phyloP scores from a whole-genome alignment of 2,329 filamentous ascomycete genomes.

The Neofusicoccum kwambonambiense region DNA sequence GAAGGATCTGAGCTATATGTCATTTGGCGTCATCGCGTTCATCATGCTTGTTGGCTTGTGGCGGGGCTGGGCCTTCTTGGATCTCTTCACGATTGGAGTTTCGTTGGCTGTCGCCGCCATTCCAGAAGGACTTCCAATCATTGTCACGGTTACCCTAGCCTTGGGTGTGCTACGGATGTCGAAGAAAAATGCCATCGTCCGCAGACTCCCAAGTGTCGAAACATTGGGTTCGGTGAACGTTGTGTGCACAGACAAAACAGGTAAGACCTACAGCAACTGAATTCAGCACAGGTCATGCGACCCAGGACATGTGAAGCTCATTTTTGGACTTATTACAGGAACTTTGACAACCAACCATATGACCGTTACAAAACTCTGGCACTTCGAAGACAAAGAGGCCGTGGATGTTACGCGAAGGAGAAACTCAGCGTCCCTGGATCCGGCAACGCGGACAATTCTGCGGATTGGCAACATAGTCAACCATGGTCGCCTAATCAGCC shows the following conservation, averaged over 20 bases:
- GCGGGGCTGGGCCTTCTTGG: conserved; percentile 83
- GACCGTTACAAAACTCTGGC: conserved; percentile 96
- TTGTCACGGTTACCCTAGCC: conserved; percentile 94
- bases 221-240: conserved; percentile 98
- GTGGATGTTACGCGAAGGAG: conserved; percentile 58
- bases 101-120: conserved; percentile 95
- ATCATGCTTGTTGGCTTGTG: conserved; percentile 90
- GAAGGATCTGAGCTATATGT: conserved; percentile 94
- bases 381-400: conserved; percentile 67
- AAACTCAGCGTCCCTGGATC: conserved; percentile 58
- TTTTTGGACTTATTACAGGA: conserved; percentile 47
- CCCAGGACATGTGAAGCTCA: neutral
- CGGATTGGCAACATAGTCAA: conserved; percentile 96
- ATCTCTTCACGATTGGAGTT: conserved; percentile 97
- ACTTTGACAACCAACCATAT: conserved; percentile 98
- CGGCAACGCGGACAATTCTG: conserved; percentile 75
- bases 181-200: conserved; percentile 89
- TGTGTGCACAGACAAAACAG: conserved; percentile 98
- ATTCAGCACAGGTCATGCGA: neutral
- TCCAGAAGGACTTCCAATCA: conserved; percentile 93
- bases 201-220: conserved; percentile 93
- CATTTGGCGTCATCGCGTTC: conserved; percentile 88
- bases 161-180: conserved; percentile 97
- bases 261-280: conserved; percentile 37
- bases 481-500: conserved; percentile 77